Conservation (phyloP, 805 yeast species). For the Huiozyma naganishii region DNA sequence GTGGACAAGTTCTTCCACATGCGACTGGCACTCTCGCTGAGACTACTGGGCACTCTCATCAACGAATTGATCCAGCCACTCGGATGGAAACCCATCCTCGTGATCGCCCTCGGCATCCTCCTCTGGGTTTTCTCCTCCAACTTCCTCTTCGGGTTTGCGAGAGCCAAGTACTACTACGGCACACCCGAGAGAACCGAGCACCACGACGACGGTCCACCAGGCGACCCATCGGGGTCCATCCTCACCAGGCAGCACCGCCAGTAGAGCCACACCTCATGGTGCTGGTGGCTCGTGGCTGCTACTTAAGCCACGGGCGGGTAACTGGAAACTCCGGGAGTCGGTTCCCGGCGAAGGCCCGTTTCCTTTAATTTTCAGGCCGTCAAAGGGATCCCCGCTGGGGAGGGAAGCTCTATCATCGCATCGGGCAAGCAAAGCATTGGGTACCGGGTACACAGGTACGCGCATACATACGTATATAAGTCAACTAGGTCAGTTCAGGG, state of each 20-base stretch:
- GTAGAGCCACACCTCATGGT: background rate
- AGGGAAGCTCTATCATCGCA: no score
- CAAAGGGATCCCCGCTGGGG: no score
- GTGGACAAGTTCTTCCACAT: conserved; percentile 32
- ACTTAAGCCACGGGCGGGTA: no score
- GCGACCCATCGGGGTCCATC: background rate
- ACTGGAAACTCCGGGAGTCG: no score
- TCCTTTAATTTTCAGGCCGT: no score
- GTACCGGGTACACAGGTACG: no score
- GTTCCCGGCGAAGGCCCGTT: no score
- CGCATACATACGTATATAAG: background rate
- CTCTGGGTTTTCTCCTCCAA: conserved; percentile 49
- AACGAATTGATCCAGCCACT: conserved; percentile 60
- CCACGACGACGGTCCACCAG: background rate
- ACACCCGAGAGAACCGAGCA: background rate
- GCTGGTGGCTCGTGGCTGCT: no score
- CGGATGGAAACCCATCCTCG: conserved; percentile 45
- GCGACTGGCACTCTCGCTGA: conserved; percentile 49
- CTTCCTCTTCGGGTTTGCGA: conserved; percentile 53
- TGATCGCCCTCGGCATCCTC: conserved; percentile 31
- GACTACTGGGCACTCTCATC: conserved; percentile 48
- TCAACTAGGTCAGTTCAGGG: background rate
- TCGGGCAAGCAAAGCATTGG: no score
- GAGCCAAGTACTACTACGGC: conserved; percentile 39
- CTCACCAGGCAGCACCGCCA: background rate